Evolutionary conservation across 495 filamentous ascomycete species (phyloP).

Genomic region (Podospora pseudopauciseta): DNA sequence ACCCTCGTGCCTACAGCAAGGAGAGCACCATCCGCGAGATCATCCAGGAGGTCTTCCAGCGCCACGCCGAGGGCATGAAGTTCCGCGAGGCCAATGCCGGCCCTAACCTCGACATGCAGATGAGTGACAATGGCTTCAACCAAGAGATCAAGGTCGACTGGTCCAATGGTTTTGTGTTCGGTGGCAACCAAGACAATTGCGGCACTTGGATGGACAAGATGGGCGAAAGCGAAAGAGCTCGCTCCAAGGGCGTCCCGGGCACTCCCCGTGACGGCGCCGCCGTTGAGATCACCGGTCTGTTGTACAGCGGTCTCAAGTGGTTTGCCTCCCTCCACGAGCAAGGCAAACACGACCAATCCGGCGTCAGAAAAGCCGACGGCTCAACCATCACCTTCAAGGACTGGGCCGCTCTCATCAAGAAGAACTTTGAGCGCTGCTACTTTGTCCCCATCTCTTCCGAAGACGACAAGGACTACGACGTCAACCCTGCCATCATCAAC

Average conservation of each 20-base stretch:
- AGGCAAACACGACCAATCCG: slow-evolving; percentile 65
- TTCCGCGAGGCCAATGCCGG: slow-evolving; percentile 96
- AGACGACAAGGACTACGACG: slow-evolving; percentile 71
- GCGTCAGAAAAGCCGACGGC: slow-evolving; percentile 61
- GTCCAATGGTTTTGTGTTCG: slow-evolving; percentile 88
- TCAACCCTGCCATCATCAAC: slow-evolving; percentile 75
- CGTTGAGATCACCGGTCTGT: slow-evolving; percentile 87
- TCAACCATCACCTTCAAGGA: slow-evolving; percentile 64
- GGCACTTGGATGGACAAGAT: slow-evolving; percentile 99
- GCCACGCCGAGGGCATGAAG: slow-evolving; percentile 83
- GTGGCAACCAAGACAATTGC: slow-evolving; percentile 90
- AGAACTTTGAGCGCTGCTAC: slow-evolving; percentile 86
- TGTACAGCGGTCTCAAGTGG: slow-evolving; percentile 88
- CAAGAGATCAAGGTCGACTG: slow-evolving; percentile 89
- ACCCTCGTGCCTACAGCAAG: slow-evolving; percentile 79
- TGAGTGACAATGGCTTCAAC: slow-evolving; percentile 88
- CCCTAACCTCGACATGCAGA: slow-evolving; percentile 79
- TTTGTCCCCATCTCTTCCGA: slow-evolving; percentile 67
- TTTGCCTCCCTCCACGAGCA: slow-evolving; percentile 59
- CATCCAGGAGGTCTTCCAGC: slow-evolving; percentile 87
- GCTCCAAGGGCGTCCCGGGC: slow-evolving; percentile 90
- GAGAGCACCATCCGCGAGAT: slow-evolving; percentile 79
- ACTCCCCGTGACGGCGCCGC: slow-evolving; percentile 95
- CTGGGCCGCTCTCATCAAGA: slow-evolving; percentile 79
- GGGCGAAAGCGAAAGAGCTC: slow-evolving; percentile 92